Evolutionary conservation across 768 basidiomycete genomes (phyloP).

Genomic region (Termitomyces sp.): DNA sequence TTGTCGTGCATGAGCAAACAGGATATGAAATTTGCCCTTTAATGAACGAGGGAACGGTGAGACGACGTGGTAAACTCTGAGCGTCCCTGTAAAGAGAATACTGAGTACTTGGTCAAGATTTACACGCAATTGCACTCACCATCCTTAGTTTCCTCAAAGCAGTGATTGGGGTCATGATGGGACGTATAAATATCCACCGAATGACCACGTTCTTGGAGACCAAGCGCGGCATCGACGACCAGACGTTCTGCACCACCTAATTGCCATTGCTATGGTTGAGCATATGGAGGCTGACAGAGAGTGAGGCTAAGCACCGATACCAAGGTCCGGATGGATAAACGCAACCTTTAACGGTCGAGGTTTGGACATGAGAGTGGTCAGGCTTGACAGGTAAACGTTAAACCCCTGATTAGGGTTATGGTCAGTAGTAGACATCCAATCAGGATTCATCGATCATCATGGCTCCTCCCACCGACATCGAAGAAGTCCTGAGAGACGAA

Average conservation of each 20-base stretch:
- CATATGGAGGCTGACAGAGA: conserved; percentile 3
- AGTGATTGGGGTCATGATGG: conserved; percentile 80
- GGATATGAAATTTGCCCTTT: conserved; percentile 77
- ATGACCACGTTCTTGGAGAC: conserved; percentile 81
- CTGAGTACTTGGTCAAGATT: not conserved
- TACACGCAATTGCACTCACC: conserved; percentile 37
- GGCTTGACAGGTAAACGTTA: not conserved
- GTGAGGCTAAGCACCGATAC: conserved; percentile 60
- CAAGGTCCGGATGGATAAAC: conserved; percentile 92
- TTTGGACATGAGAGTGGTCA: conserved; percentile 3
- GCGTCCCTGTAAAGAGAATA: conserved; percentile 51
- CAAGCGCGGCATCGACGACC: conserved; percentile 91
- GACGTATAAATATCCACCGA: conserved; percentile 89
- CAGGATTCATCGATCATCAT: too few relatives aligned
- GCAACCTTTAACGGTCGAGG: conserved; percentile 47
- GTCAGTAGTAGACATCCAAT: too few relatives aligned
- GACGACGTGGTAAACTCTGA: conserved; percentile 65
- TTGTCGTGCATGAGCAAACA: conserved; percentile 86
- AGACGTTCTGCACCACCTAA: conserved; percentile 93
- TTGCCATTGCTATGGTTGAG: conserved; percentile 10
- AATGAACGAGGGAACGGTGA: conserved; percentile 80
- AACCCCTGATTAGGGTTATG: conserved; percentile 8
- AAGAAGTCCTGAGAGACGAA: conserved; percentile 52
- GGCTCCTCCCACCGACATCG: conserved; percentile 38
- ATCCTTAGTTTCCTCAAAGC: conserved; percentile 91